Conservation (phyloP, 1,284 basidiomycete genomes). For the Ceratobasidium papillatum region DNA sequence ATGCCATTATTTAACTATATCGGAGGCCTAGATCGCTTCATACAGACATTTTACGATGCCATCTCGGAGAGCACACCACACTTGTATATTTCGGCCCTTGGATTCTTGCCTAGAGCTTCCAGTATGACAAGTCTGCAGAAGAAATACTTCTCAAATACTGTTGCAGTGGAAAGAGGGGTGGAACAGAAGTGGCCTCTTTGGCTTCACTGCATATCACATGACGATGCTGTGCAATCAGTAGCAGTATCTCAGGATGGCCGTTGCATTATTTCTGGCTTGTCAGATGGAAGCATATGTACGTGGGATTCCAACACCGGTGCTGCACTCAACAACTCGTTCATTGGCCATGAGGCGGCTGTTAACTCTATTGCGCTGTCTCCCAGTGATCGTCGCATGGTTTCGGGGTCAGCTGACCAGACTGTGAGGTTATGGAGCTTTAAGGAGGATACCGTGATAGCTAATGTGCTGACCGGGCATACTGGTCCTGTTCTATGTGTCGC, state of each 20-base stretch:
- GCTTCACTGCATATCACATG: constrained; percentile 8
- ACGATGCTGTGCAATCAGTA: background rate
- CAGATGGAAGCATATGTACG: constrained; percentile 16
- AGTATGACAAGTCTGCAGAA: background rate
- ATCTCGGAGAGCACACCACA: constrained; percentile 32
- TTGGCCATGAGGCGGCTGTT: constrained; percentile 32
- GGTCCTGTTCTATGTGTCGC: background rate
- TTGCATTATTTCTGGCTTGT: constrained; percentile 6
- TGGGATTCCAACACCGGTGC: constrained; percentile 28
- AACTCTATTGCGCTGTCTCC: constrained; percentile 36
- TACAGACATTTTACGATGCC: constrained; percentile 11
- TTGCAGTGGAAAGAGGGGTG: background rate
- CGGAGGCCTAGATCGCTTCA: constrained; percentile 21
- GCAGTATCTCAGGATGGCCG: constrained; percentile 1
- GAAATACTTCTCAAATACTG: constrained; percentile 1
- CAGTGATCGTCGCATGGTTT: constrained; percentile 12
- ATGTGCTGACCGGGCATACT: background rate
- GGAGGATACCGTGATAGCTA: background rate
- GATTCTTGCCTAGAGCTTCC: background rate
- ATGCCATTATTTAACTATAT: background rate
- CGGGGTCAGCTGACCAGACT: constrained; percentile 6
- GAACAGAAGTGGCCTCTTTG: background rate
- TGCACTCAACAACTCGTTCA: background rate
- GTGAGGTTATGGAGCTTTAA: constrained; percentile 9
- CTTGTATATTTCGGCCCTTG: constrained; percentile 36